A percentile compares a stretch with the other conserved stretches of the same genome.
These are phyloP conservation scores for Aegilops speltoides DNA, from an alignment of 176 grass and related monocot genomes.

Conservation along the genomic window DNA sequence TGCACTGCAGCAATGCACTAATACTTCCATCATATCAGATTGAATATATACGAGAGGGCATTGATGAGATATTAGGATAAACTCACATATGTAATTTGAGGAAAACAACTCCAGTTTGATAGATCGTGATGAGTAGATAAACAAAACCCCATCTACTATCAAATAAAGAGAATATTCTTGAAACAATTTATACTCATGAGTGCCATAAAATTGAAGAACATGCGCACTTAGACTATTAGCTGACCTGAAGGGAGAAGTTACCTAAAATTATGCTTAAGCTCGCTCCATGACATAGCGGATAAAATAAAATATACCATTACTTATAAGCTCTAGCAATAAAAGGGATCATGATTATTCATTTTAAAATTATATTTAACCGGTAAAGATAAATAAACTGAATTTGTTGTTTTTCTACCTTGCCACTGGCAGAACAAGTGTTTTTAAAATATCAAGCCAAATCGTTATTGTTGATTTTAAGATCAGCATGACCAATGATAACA, in stretches of 20 bases:
- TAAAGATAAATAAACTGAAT: not conserved
- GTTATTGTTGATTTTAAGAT: not conserved
- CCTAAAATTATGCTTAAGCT: not conserved
- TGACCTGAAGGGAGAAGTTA: not conserved
- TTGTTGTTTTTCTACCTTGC: not conserved
- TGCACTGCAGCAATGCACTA: no score
- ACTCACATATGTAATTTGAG: not conserved
- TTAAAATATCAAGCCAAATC: not conserved
- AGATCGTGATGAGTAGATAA: not conserved
- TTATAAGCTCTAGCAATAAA: not conserved
- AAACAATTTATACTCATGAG: not conserved
- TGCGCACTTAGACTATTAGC: not conserved
- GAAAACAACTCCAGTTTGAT: not conserved
- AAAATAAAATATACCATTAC: not conserved
- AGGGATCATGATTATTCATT: not conserved
- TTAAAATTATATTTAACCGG: not conserved
- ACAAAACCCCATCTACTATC: not conserved
- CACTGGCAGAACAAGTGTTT: not conserved
- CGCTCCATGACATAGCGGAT: not conserved
- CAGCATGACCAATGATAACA: not conserved
- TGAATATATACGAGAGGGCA: not conserved
- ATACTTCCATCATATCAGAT: no score
- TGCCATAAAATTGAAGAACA: not conserved
- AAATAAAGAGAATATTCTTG: not conserved
- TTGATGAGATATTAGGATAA: not conserved